phyloP scores from a whole-genome alignment of 768 basidiomycete genomes.

The Mycena capillaripes region DNA sequence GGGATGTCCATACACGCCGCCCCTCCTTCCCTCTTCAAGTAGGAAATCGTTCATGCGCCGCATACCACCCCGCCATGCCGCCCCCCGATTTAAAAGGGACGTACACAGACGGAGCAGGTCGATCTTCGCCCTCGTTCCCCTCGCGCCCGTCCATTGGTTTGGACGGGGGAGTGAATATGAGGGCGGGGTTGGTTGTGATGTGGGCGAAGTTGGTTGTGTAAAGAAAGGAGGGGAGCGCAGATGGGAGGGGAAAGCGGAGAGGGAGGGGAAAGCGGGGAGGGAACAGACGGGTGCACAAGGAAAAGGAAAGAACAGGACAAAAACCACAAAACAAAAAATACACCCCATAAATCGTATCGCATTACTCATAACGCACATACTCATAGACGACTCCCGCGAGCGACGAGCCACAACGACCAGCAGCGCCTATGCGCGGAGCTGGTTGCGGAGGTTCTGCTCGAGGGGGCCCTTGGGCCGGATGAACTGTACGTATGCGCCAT shows the following conservation, averaged over 20 bases:
- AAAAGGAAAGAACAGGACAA: neutral
- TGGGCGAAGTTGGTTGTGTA: neutral
- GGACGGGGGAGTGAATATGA: conserved; percentile 84
- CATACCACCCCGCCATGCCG: neutral
- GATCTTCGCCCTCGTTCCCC: conserved; percentile 89
- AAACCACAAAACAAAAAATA: neutral
- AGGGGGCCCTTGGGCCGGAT: conserved; percentile 91
- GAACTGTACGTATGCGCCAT: conserved; percentile 96
- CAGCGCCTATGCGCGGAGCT: conserved; percentile 74
- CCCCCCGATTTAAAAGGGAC: conserved; percentile 13
- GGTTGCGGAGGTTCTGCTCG: conserved; percentile 87
- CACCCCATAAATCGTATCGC: conserved; percentile 5
- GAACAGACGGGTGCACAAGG: neutral
- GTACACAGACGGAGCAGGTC: conserved; percentile 42
- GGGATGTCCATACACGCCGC: conserved; percentile 43
- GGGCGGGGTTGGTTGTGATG: conserved; percentile 49
- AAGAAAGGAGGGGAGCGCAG: neutral
- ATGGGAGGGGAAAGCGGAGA: neutral
- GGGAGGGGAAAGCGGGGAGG: neutral
- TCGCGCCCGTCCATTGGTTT: conserved; percentile 67
- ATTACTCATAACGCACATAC: conserved; percentile 21
- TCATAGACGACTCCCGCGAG: neutral
- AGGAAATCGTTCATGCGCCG: neutral
- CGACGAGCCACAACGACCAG: neutral
- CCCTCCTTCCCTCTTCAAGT: neutral